phyloP scores from a whole-genome alignment of 345 rosid species.

The Ailanthus altissimus region DNA sequence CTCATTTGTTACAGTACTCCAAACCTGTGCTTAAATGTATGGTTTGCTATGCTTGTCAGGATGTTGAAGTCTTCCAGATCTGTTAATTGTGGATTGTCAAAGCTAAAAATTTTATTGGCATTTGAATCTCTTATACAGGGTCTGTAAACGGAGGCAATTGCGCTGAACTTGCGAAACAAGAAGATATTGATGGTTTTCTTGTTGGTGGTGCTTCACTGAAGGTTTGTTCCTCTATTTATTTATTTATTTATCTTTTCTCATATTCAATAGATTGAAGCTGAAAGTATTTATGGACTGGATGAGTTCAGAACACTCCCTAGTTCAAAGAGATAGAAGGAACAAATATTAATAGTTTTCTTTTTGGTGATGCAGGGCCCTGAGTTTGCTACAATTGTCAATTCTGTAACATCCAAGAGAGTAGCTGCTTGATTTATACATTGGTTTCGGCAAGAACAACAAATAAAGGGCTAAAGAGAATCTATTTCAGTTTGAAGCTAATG shows the following conservation, averaged over 20 bases:
- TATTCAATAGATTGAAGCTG: neutral
- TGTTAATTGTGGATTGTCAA: neutral
- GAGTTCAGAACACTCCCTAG: neutral
- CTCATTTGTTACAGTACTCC: too few species aligned
- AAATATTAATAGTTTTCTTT: constrained; percentile 13
- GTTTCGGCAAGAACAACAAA: neutral
- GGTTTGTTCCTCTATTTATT: constrained; percentile 40
- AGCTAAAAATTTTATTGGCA: neutral
- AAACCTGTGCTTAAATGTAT: too few species aligned
- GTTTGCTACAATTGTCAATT: constrained; percentile 92
- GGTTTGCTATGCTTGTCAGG: neutral
- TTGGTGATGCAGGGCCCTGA: constrained; percentile 75
- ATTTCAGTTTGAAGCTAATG: constrained; percentile 20
- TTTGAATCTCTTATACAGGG: constrained; percentile 44
- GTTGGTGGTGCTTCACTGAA: constrained; percentile 99
- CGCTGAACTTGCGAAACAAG: constrained; percentile 89
- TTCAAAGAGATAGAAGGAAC: neutral
- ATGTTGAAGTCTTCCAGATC: neutral
- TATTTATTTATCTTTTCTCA: neutral
- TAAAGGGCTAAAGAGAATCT: constrained; percentile 16
- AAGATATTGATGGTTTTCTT: constrained; percentile 97
- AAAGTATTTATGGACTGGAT: neutral
- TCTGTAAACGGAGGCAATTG: constrained; percentile 95
- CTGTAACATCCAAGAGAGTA: constrained; percentile 84
- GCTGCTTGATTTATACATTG: constrained; percentile 53